Evolutionary conservation across 768 basidiomycete species (phyloP).

Genomic region (Russula virescens): DNA sequence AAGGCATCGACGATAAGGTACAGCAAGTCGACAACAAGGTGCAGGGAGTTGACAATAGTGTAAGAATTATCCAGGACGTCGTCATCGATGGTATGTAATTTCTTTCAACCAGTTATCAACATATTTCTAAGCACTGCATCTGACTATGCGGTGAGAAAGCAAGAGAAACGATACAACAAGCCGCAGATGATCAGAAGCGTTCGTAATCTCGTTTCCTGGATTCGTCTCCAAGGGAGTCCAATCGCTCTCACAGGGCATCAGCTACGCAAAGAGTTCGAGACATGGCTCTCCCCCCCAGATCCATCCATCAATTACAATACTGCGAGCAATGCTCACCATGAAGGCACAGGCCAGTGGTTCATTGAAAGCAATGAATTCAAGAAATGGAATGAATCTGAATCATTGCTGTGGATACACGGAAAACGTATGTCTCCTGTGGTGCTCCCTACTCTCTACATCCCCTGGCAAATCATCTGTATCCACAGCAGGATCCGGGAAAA

Average conservation of each 20-base stretch:
- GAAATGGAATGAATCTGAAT: background rate
- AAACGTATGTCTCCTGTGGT: background rate
- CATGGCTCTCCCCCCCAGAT: background rate
- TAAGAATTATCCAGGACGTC: no score
- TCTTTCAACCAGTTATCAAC: no score
- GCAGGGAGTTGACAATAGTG: no score
- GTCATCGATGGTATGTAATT: no score
- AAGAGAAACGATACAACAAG: no score
- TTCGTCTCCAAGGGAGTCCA: background rate
- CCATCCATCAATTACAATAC: background rate
- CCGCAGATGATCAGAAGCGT: background rate
- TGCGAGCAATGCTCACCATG: background rate
- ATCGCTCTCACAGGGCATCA: background rate
- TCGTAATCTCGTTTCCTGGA: background rate
- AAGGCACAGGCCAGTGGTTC: background rate
- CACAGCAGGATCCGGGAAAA: background rate
- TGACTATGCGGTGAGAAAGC: no score
- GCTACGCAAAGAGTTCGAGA: background rate
- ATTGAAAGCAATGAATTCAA: background rate
- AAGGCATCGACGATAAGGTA: no score
- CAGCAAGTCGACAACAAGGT: no score
- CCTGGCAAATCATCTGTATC: background rate
- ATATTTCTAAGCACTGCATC: no score
- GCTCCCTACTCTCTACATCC: background rate
- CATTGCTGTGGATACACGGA: background rate